Evolutionary conservation across 2,329 filamentous ascomycete species (phyloP).

Genomic region (Calonectria crousiana): DNA sequence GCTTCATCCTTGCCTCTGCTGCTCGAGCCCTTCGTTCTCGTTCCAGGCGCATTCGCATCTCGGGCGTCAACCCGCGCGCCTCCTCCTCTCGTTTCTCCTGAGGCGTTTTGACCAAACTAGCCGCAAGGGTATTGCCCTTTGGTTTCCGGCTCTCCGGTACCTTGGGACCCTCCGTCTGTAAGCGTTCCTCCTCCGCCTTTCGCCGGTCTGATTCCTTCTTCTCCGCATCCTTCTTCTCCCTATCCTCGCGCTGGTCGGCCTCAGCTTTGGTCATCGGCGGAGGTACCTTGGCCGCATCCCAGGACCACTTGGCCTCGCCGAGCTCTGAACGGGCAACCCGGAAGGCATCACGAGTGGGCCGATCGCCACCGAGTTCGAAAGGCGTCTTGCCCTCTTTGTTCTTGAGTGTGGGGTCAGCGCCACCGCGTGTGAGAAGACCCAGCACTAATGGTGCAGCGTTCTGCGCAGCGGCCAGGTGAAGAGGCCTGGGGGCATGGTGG

Average conservation of each 20-base stretch:
- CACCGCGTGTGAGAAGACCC: slow-evolving; percentile 80
- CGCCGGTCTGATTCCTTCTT: slow-evolving; percentile 78
- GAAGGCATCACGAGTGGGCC: slow-evolving; percentile 89
- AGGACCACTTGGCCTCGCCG: slow-evolving; percentile 82
- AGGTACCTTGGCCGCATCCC: slow-evolving; percentile 82
- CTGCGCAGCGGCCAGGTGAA: slow-evolving; percentile 87
- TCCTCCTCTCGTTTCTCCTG: slow-evolving; percentile 89
- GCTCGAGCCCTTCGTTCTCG: slow-evolving; percentile 90
- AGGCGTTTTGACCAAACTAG: slow-evolving; percentile 75
- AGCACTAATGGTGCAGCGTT: slow-evolving; percentile 83
- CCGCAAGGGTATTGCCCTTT: slow-evolving; percentile 64
- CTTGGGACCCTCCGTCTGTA: slow-evolving; percentile 75
- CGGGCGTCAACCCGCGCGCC: slow-evolving; percentile 84
- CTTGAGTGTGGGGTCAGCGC: slow-evolving; percentile 77
- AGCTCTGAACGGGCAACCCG: slow-evolving; percentile 86
- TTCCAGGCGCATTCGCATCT: slow-evolving; percentile 87
- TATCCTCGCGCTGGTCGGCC: slow-evolving; percentile 75
- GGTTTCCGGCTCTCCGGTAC: slow-evolving; percentile 62
- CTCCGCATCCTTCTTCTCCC: slow-evolving; percentile 77
- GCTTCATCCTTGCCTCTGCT: slow-evolving; percentile 86
- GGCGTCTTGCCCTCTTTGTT: slow-evolving; percentile 86
- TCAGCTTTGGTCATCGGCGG: slow-evolving; percentile 77
- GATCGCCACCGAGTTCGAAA: slow-evolving; percentile 89
- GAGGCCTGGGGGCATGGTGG: slow-evolving; percentile 83
- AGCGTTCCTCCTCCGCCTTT: slow-evolving; percentile 78